phyloP scores from a whole-genome alignment of 129 eudicot genomes.

The Kitagawia praeruptora region DNA sequence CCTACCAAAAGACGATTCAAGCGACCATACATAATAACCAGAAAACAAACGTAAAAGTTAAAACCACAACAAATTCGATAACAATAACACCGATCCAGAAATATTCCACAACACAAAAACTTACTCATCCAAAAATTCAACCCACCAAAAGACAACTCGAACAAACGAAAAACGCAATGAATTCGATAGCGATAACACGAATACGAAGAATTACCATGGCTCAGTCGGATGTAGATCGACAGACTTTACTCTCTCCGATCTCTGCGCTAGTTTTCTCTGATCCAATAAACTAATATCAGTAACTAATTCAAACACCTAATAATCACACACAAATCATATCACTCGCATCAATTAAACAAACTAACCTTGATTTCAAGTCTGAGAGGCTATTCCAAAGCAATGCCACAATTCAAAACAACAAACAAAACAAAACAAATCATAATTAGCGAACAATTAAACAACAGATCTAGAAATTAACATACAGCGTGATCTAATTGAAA shows the following conservation, averaged over 20 bases:
- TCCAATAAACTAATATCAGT: slow-evolving; percentile 20
- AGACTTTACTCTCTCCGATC: slow-evolving; percentile 92
- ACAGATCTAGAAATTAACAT: not conserved
- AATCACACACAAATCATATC: not conserved
- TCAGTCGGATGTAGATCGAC: slow-evolving; percentile 97
- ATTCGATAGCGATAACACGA: not conserved
- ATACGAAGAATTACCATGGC: slow-evolving; percentile 61
- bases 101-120: too few species aligned
- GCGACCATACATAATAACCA: too few species aligned
- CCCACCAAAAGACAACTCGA: not conserved
- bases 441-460: not conserved
- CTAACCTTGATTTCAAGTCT: slow-evolving; percentile 56
- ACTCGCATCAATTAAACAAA: not conserved
- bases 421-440: not conserved
- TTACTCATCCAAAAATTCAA: too few species aligned
- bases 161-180: not conserved
- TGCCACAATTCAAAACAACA: not conserved
- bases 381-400: slow-evolving; percentile 3
- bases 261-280: slow-evolving; percentile 94
- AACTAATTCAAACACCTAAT: slow-evolving; percentile 8
- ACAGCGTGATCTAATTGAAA: not conserved
- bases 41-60: too few species aligned
- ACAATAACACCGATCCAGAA: too few species aligned
- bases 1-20: too few species aligned
- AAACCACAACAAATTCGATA: too few species aligned